Percentiles rank a stretch among this genome's conserved stretches.
phyloP scores from a whole-genome alignment of 176 grass and related monocot genomes.

The Phoenix dactylifera region DNA sequence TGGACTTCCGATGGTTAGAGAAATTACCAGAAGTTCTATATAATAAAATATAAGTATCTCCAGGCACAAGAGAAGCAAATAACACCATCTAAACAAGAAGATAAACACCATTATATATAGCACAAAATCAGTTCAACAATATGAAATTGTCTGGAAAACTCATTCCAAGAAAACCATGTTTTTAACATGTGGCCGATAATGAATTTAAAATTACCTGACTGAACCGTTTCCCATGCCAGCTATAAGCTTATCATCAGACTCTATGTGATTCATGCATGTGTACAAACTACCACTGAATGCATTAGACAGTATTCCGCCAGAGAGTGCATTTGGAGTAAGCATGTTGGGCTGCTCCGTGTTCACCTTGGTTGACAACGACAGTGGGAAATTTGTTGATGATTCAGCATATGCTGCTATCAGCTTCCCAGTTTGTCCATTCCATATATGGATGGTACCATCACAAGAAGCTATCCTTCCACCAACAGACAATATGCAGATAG shows the following conservation, averaged over 20 bases:
- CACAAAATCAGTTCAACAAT: too few species aligned
- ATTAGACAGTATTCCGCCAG: slow-evolving; percentile 82
- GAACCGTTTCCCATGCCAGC: slow-evolving; percentile 94
- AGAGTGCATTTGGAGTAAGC: slow-evolving; percentile 70
- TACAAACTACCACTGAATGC: slow-evolving; percentile 85
- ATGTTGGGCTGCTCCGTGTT: slow-evolving; percentile 63
- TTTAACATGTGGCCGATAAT: neutral
- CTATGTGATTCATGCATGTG: slow-evolving; percentile 77
- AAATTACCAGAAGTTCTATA: too few species aligned
- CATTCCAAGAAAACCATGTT: too few species aligned
- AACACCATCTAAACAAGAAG: too few species aligned
- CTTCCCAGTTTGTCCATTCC: slow-evolving; percentile 84
- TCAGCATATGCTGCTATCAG: slow-evolving; percentile 69
- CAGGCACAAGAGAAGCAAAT: too few species aligned
- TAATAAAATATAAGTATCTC: too few species aligned
- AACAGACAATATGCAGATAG: slow-evolving; percentile 56
- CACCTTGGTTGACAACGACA: slow-evolving; percentile 34
- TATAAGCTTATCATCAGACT: slow-evolving; percentile 60
- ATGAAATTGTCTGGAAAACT: too few species aligned
- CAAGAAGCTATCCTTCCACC: slow-evolving; percentile 80
- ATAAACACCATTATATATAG: too few species aligned
- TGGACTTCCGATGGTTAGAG: too few species aligned
- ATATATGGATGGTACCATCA: slow-evolving; percentile 95
- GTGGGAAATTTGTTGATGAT: slow-evolving; percentile 45
- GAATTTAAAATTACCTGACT: slow-evolving; percentile 45